Evolutionary conservation across 495 filamentous ascomycete species (phyloP), one percentile per base, ranked within the genome.

Genomic region (Halenospora varia): DNA sequence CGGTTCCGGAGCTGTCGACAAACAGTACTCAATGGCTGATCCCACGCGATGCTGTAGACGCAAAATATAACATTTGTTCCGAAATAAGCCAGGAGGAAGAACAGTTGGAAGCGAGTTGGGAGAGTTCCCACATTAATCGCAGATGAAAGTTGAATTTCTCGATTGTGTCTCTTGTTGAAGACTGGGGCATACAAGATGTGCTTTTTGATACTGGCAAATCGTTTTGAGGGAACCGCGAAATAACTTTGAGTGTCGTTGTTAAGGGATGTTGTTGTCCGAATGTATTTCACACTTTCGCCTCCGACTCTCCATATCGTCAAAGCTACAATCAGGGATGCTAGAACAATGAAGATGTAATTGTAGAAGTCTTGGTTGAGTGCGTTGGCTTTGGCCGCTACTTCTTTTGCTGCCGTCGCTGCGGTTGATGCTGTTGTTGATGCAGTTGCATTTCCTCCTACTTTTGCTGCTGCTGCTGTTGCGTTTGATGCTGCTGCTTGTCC

Each of bases 61-160:
- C 89, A 91, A 68, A 93, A 96, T 8, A 83, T 81, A 41, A 94
- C 68, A 62, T 97, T 96, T 61, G 81, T 87, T 11, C 77, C 74
- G 19, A 93, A 68, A 70, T 96, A 96, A 17, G 80, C 68, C 2
- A 79, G 10, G 48, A 98, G 74, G 62, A 97, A 77, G 24, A 91
- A 69, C 3, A 87, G 82, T 62, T 98, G 92, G 63, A 96, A 85
- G 24, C 94, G 77, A 2, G 90, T 89, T 0, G 94, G 94, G 17
- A 98, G 73, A 0, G 92, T 96, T 42, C 94, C 94, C 49, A 96
- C 85, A 62, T 88, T 90, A 66, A 97, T 60, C n/a, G 90, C 91
- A 10, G 80, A 78, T 25, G 88, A 91, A n/a, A 98, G 73, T 66
- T 90, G 87, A 60, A 97, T 79, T 68, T 96, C 90, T 25, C 87